Evolutionary conservation across 2,329 filamentous ascomycete genomes (phyloP).

Genomic region (Ophiostoma ips): DNA sequence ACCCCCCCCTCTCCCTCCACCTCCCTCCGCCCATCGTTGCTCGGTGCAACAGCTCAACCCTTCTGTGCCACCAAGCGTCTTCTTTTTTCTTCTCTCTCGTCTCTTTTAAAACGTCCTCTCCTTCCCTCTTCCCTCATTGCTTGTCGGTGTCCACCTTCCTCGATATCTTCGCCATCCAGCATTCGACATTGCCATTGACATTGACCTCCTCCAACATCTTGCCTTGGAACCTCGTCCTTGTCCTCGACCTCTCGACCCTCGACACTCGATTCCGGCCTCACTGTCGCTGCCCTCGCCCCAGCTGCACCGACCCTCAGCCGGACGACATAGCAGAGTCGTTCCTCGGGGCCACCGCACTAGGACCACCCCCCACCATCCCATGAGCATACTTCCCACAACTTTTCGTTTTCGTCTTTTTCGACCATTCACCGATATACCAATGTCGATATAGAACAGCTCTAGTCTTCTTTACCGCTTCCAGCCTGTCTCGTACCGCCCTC

Average conservation of each 20-base stretch:
- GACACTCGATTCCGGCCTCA: neutral
- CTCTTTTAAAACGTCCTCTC: neutral
- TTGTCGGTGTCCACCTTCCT: neutral
- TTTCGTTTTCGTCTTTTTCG: neutral
- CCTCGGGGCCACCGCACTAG: too few species aligned
- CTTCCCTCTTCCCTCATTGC: neutral
- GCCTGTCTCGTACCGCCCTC: neutral
- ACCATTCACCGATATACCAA: neutral
- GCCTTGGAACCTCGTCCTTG: neutral
- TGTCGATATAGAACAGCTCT: constrained; percentile 4
- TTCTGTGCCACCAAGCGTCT: constrained; percentile 1
- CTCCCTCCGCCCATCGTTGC: constrained; percentile 7
- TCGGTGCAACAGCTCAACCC: constrained; percentile 11
- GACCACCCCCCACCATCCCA: neutral
- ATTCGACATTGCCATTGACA: neutral
- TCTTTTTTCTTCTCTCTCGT: neutral
- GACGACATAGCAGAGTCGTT: neutral
- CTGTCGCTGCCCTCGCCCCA: neutral
- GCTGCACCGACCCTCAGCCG: neutral
- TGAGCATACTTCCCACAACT: neutral
- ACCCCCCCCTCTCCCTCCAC: neutral
- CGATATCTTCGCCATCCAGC: neutral
- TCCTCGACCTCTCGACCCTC: neutral
- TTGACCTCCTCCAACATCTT: neutral
- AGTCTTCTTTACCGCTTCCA: too few species aligned